Conservation (phyloP, 139 green algal genomes). For the Picochlorum sp. region DNA sequence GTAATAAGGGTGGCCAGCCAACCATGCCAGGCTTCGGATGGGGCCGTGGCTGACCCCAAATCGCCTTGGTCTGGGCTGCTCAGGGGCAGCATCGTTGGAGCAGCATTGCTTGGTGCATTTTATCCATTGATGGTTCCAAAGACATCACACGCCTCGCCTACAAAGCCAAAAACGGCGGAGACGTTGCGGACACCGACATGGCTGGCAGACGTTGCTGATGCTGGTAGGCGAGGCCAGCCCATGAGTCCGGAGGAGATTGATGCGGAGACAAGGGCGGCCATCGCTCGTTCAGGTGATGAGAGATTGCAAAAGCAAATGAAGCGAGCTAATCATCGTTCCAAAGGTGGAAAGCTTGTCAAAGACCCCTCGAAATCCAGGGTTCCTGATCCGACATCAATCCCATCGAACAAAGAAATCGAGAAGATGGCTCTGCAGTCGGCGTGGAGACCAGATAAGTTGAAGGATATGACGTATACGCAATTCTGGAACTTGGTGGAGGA, state of each 20-base stretch:
- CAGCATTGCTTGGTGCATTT: no score
- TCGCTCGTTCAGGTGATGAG: neutral
- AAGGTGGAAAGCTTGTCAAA: conserved; percentile 18
- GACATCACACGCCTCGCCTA: no score
- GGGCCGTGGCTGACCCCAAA: no score
- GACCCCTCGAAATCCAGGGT: conserved; percentile 16
- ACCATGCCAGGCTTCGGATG: no score
- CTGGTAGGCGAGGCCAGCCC: neutral
- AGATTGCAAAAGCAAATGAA: conserved; percentile 5
- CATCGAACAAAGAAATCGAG: conserved; percentile 19
- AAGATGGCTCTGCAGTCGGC: conserved; percentile 21
- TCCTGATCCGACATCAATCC: conserved; percentile 5
- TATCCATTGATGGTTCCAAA: no score
- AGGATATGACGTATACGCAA: conserved; percentile 75
- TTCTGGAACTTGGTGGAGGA: conserved; percentile 67
- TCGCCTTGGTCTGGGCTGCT: no score
- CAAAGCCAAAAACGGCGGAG: neutral
- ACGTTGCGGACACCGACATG: neutral
- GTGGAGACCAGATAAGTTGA: conserved; percentile 36
- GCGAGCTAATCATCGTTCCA: conserved; percentile 9
- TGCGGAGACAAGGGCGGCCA: conserved; percentile 7
- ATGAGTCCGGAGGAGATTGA: conserved; percentile 14
- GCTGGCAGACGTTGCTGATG: neutral
- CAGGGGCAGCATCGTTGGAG: no score
- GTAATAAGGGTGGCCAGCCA: no score